Base-by-base conservation (phyloP, 2,329 filamentous ascomycete species). In the Colletotrichum aenigma region DNA sequence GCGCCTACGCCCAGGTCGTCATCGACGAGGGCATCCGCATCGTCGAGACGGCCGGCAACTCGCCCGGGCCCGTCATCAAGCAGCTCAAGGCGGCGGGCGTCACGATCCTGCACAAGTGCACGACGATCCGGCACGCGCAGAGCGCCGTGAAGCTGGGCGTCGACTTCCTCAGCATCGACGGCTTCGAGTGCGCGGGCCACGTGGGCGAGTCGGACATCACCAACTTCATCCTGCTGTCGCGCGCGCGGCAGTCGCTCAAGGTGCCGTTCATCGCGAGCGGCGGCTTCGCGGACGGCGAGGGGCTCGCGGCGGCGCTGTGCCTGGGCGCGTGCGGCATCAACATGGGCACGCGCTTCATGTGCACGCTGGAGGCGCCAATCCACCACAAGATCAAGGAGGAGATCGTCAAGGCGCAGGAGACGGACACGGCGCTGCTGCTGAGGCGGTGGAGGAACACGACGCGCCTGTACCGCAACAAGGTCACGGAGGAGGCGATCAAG, bases 321-420 rank as follows among this genome's bases (percentile, higher is more conserved):
- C 90, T 99, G 15, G 97, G 97, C 43, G 97, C 97, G 0, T 95
- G 95, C 84, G 97, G 97, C 77, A 93, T 98, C 87, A 99, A 99
- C 87, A 99, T 99, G 97, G 97, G 97, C 74, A 99, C 97, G 12
- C 90, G 97, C 56, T 99, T 98, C 88, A 97, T 99, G 95, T 96
- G 94, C 87, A 98, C 97, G 1, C 89, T 96, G 60, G 97, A 98
- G 86, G 93, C 96, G 18, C 97, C 97, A 1, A 94, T 99, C 78
- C 97, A 99, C 86, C 84, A 92, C 65, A 98, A 98, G 79, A 95
- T 99, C 88, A 99, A 99, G 90, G 90, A 97, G 84, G 90, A 94
- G 79, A 99, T 99, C 81, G 96, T 98, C 66, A 90, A 92, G 71
- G 94, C 96, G 2, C 90, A 95, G 78, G 97, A 99, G 89, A 96